Evolutionary conservation across 768 basidiomycete genomes (phyloP), one percentile per base, ranked within the genome.

Genomic region (Chalciporus piperatus): DNA sequence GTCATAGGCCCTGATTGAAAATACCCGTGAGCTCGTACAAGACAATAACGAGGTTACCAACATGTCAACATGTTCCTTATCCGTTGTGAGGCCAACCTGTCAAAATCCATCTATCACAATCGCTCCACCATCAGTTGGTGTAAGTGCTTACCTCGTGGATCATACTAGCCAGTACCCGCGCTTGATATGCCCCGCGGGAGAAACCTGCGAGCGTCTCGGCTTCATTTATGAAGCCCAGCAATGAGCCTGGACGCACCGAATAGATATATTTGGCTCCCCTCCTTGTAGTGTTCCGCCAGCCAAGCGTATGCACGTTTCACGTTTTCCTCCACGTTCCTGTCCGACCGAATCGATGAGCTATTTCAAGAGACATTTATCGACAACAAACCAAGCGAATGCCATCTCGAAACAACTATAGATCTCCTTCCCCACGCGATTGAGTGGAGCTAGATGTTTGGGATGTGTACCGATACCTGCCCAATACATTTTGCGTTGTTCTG

Each of bases 171-270:
- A 76, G 48, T 0, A 53, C 57, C 3, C 74, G 71, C 1, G 65
- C 72, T 65, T 74, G 73, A 52, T 73, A 75, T 6, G 73, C 74
- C 0, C 74, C 74, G 12, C 75, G 69, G 28, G 74, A 75, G 41
- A 75, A 76, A 1, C 74, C 74, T 75, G 35, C 1, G 33, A 47
- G 2, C 0, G 23, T 22, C n/a, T 33, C 27, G 22, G 3, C n/a
- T 16, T 5, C n/a, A 37, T 1, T 42, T 16, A 10, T 13, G 5
- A 32, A 3, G 39, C 7, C 5, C 0, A 19, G 12, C n/a, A 6
- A 3, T 12, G 19, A 23, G 28, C 28, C 6, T 23, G 16, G 23
- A 47, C 62, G 1, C 30, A 72, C 73, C 74, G 52, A 76, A 74
- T 4, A 76, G 46, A 47, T 64, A 76, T 14, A 76, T 71, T 3